These are phyloP conservation scores for Phytopythium sindhum DNA, from an alignment of 352 stramenopile genomes.

Conservation along the genomic window DNA sequence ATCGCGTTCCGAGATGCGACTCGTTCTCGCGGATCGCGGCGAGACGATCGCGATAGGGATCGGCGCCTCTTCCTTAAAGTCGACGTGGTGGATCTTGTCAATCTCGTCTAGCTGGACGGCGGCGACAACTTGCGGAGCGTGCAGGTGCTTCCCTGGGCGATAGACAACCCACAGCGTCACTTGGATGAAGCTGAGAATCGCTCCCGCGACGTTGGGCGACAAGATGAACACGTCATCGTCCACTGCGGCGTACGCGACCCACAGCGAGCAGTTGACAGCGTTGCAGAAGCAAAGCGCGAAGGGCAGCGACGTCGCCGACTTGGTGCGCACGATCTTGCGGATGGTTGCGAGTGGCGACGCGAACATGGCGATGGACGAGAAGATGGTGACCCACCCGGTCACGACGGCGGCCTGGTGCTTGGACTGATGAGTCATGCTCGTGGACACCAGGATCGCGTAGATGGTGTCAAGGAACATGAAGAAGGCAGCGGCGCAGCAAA, in stretches of 20 bases:
- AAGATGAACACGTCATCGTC: constrained; percentile 27
- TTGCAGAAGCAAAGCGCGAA: constrained; percentile 23
- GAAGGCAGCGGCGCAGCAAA: constrained; percentile 2
- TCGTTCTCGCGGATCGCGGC: not conserved
- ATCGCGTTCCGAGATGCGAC: not conserved
- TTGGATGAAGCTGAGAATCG: constrained; percentile 13
- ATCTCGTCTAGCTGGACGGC: constrained; percentile 4
- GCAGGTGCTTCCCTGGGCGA: constrained; percentile 12
- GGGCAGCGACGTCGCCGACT: constrained; percentile 25
- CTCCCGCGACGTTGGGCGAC: constrained; percentile 18
- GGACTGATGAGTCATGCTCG: constrained; percentile 19
- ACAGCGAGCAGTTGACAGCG: constrained; percentile 22
- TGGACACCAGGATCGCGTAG: constrained; percentile 17
- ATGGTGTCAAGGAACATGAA: constrained; percentile 19
- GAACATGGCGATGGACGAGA: constrained; percentile 23
- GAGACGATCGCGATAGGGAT: constrained; percentile 3
- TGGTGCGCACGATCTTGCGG: constrained; percentile 22
- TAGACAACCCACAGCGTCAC: constrained; percentile 25
- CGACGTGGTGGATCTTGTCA: constrained; percentile 2
- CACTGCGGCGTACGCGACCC: constrained; percentile 17
- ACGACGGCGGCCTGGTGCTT: constrained; percentile 20
- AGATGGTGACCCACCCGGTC: constrained; percentile 21
- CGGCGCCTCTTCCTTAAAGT: constrained; percentile 5
- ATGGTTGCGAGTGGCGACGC: constrained; percentile 23
- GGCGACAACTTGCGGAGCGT: not conserved